Conservation (phyloP, 2,329 filamentous ascomycete species). For the Fusarium palustre region DNA sequence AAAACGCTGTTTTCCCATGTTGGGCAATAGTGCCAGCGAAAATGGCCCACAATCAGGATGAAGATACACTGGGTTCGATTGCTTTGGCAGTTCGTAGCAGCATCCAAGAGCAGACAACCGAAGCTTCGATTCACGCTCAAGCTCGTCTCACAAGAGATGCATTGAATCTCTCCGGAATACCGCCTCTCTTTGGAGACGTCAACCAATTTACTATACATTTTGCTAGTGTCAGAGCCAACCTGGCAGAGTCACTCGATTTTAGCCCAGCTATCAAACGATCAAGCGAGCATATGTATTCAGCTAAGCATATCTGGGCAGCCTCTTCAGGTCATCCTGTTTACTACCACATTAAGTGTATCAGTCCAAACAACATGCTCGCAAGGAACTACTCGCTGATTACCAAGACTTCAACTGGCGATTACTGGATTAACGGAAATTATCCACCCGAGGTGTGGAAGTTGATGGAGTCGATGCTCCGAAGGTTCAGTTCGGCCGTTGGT, state of each 20-base stretch:
- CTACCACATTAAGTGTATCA: slow-evolving; percentile 8
- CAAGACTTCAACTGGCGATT: slow-evolving; percentile 1
- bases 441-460: slow-evolving; percentile 14
- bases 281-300: fast-evolving
- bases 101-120: slow-evolving; percentile 7
- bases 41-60: neutral
- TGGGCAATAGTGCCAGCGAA: neutral
- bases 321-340: slow-evolving; percentile 11
- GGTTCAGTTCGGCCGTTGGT: neutral
- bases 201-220: neutral
- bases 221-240: neutral
- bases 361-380: slow-evolving; percentile 10
- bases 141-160: slow-evolving; percentile 10
- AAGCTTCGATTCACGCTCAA: slow-evolving; percentile 6
- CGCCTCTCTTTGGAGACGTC: slow-evolving; percentile 17
- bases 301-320: neutral
- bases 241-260: slow-evolving; percentile 7
- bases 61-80: neutral
- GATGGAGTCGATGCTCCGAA: slow-evolving; percentile 4
- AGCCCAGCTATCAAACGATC: neutral
- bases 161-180: neutral
- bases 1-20: slow-evolving; percentile 8
- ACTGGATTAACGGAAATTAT: slow-evolving; percentile 16
- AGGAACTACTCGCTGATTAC: slow-evolving; percentile 2
- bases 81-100: slow-evolving; percentile 3